Conservation (phyloP, 306 rosid genomes). For the Vicia faba region DNA sequence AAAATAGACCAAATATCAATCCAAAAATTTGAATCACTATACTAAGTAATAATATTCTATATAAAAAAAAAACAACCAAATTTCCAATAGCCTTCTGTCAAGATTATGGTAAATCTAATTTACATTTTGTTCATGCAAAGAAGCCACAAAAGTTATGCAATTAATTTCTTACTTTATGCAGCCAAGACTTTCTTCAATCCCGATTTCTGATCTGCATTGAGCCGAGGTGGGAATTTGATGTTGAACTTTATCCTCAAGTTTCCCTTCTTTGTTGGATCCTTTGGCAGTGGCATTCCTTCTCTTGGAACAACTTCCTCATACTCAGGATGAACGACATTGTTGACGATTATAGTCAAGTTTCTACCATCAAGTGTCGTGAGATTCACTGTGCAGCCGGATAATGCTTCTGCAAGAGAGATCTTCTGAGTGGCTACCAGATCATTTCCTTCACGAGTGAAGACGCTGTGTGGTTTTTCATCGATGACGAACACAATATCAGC, state of each 20-base stretch:
- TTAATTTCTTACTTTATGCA: constrained; percentile 18
- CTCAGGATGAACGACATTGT: constrained; percentile 50
- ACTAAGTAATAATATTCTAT: constrained; percentile 7
- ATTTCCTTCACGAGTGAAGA: constrained; percentile 52
- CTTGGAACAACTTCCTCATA: constrained; percentile 53
- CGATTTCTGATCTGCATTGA: constrained; percentile 56
- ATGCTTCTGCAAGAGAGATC: constrained; percentile 53
- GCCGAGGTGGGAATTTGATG: constrained; percentile 57
- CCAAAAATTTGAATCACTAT: constrained; percentile 35
- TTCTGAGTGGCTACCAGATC: constrained; percentile 48
- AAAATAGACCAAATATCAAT: neutral
- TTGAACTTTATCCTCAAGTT: constrained; percentile 58
- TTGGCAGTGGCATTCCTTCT: constrained; percentile 64
- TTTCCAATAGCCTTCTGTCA: neutral
- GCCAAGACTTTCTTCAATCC: constrained; percentile 62
- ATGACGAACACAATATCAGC: constrained; percentile 59
- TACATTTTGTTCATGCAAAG: constrained; percentile 23
- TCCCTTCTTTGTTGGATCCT: constrained; percentile 57
- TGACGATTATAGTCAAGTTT: constrained; percentile 47
- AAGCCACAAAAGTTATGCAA: constrained; percentile 2
- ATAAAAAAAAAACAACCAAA: constrained; percentile 3
- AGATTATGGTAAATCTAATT: constrained; percentile 31
- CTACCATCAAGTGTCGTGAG: constrained; percentile 59
- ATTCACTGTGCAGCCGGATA: constrained; percentile 51
- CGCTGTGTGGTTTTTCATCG: constrained; percentile 55